Evolutionary conservation across 129 eudicot genomes (phyloP).

Genomic region (Escallonia herrerae): DNA sequence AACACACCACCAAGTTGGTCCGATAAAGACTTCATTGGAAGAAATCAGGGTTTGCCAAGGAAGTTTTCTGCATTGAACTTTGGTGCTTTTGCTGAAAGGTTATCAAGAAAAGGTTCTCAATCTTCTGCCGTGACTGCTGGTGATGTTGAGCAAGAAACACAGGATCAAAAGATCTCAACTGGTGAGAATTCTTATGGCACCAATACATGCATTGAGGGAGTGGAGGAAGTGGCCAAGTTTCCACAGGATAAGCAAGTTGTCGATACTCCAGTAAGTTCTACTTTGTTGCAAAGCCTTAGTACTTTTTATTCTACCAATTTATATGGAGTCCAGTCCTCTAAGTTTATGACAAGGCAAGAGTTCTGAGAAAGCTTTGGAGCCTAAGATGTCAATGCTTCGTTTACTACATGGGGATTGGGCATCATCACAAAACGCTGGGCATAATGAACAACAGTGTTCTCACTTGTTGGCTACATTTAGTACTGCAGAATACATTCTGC

Average conservation of each 20-base stretch:
- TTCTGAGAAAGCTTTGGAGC: not conserved
- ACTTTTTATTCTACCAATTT: not conserved
- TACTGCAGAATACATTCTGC: no score
- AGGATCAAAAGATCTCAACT: constrained; percentile 15
- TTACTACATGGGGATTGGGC: not conserved
- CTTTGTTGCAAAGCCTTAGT: not conserved
- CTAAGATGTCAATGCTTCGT: not conserved
- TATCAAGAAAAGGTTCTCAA: constrained; percentile 30
- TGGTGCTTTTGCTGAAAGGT: constrained; percentile 28
- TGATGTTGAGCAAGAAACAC: constrained; percentile 27
- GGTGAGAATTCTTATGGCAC: constrained; percentile 13
- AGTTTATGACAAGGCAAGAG: no score
- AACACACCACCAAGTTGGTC: constrained; percentile 37
- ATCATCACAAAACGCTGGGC: not conserved
- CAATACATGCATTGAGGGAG: constrained; percentile 15
- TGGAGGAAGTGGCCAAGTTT: constrained; percentile 19
- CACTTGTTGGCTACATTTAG: not conserved
- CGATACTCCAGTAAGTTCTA: constrained; percentile 45
- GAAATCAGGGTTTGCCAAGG: constrained; percentile 26
- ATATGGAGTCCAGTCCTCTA: not conserved
- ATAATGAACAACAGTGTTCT: not conserved
- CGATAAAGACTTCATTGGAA: constrained; percentile 35
- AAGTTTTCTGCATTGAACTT: constrained; percentile 34
- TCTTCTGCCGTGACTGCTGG: constrained; percentile 14
- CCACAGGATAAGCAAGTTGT: constrained; percentile 25